Conservation (phyloP, 192 early-diverging fungal genomes). For the Backusella tarrabulga region DNA sequence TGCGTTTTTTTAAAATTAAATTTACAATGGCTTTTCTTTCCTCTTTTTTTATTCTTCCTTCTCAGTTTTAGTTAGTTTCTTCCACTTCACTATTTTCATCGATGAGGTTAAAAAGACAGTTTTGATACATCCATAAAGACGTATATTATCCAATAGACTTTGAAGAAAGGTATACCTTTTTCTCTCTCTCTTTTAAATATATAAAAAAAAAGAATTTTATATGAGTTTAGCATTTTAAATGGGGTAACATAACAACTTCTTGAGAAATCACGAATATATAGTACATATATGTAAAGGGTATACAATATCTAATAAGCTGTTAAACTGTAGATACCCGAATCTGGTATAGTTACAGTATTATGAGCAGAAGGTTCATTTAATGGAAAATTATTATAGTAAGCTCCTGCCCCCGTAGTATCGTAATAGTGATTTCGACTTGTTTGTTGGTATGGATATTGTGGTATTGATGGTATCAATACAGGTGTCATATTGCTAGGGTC, state of each 20-base stretch:
- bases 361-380: neutral
- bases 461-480: slow-evolving; percentile 12
- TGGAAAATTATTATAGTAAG: neutral
- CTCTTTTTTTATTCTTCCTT: no score
- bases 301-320: neutral
- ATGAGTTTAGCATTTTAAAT: neutral
- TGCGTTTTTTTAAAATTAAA: no score
- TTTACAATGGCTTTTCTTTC: no score
- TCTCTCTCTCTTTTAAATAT: neutral
- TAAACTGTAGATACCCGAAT: neutral
- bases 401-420: neutral
- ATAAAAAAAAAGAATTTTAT: neutral
- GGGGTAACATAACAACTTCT: neutral
- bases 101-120: no score
- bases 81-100: no score
- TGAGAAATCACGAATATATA: neutral
- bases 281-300: neutral
- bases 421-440: neutral
- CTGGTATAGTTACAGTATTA: neutral
- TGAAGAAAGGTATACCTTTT: neutral
- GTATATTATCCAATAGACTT: neutral
- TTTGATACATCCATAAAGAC: no score
- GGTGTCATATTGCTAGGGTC: slow-evolving; percentile 47
- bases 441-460: neutral
- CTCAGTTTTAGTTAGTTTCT: no score